Percentiles rank a stretch among this genome's conserved stretches.
Conservation (phyloP, 2,329 filamentous ascomycete genomes). For the Chrysoporthe austroafricana region DNA sequence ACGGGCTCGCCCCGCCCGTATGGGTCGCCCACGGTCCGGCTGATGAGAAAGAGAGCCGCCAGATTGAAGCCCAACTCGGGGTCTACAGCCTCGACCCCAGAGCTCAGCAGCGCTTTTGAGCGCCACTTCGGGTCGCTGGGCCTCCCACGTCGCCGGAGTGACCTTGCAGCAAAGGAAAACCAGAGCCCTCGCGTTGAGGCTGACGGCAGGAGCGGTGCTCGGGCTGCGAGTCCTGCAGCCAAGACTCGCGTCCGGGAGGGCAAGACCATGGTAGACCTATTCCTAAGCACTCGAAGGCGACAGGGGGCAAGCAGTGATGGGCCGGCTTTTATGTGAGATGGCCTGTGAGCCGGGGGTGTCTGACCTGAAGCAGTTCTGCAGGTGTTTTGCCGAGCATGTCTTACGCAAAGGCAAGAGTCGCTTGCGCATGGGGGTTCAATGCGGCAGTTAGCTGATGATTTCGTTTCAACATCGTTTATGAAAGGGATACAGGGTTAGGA, state of each 20-base stretch:
- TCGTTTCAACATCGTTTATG: not conserved
- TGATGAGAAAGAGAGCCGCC: constrained; percentile 22
- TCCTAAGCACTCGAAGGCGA: constrained; percentile 24
- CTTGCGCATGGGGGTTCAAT: not conserved
- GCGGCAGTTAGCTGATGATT: not conserved
- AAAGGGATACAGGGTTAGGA: not conserved
- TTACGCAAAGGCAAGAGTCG: not conserved
- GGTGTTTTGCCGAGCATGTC: not conserved
- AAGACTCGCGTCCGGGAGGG: constrained; percentile 10
- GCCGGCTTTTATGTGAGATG: constrained; percentile 22
- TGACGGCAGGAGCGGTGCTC: too few relatives aligned
- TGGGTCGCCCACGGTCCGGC: constrained; percentile 21
- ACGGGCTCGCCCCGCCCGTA: constrained; percentile 22
- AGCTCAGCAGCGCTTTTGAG: constrained; percentile 22
- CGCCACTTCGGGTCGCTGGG: constrained; percentile 22
- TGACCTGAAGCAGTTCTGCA: not conserved
- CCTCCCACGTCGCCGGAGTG: not conserved
- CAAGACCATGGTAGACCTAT: constrained; percentile 28
- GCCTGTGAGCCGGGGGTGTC: not conserved
- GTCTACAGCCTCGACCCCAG: constrained; percentile 20
- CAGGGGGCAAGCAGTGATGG: constrained; percentile 13
- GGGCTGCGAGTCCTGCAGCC: not conserved
- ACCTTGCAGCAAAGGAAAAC: constrained; percentile 22
- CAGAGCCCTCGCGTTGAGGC: constrained; percentile 5
- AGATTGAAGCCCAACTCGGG: constrained; percentile 9